phyloP scores from a whole-genome alignment of 2,329 filamentous ascomycete genomes.

The Scopulariopsis brevicaulis region DNA sequence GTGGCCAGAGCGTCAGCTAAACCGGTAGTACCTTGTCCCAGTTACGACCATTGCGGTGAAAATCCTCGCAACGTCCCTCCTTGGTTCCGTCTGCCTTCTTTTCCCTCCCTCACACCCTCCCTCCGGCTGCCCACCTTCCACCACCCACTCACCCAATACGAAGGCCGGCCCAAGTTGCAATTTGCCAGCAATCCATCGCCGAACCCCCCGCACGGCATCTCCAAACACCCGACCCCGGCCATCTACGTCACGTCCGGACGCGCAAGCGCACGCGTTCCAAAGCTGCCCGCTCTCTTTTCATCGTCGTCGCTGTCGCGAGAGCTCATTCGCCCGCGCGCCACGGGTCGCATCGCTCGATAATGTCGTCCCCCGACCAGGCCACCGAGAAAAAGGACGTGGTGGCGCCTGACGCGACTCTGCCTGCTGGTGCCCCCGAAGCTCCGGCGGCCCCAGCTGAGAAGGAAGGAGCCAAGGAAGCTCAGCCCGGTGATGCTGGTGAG shows the following conservation, averaged over 20 bases:
- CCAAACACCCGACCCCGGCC: not conserved
- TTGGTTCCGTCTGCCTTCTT: not conserved
- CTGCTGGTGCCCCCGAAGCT: slow-evolving; percentile 14
- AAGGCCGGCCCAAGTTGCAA: not conserved
- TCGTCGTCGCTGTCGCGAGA: not conserved
- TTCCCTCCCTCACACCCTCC: not conserved
- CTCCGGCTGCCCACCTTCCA: slow-evolving; percentile 1
- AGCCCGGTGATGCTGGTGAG: not conserved
- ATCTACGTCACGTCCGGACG: not conserved
- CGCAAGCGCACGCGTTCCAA: not conserved
- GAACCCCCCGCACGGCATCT: not conserved
- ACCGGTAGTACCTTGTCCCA: not conserved
- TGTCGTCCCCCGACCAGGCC: slow-evolving; percentile 8
- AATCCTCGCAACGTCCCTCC: slow-evolving; percentile 5
- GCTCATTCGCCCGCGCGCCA: not conserved
- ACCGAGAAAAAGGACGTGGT: slow-evolving; percentile 8
- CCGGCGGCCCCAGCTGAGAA: slow-evolving; percentile 12
- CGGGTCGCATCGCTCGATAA: slow-evolving; percentile 3
- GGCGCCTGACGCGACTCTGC: slow-evolving; percentile 3
- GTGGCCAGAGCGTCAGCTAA: not conserved
- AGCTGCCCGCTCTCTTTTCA: not conserved
- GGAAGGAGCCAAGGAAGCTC: slow-evolving; percentile 6
- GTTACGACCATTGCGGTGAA: slow-evolving; percentile 1
- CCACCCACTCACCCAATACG: not conserved
- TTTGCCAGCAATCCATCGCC: slow-evolving; percentile 2